Conservation (phyloP, 1,139 yeast species). For the Torulaspora pretoriensis region DNA sequence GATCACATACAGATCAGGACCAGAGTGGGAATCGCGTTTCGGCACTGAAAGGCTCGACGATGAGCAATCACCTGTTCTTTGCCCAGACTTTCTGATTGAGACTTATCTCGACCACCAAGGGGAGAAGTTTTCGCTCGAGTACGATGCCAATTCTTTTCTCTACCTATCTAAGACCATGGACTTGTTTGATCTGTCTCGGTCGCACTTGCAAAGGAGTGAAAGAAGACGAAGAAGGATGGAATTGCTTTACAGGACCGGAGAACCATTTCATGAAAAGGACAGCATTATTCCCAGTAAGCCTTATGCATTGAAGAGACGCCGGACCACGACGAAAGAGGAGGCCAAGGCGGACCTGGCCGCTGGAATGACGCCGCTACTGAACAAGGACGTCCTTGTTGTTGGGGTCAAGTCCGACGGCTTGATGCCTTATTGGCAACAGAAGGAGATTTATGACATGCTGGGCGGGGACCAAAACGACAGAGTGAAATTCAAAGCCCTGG, state of each 20-base stretch:
- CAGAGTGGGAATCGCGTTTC: slow-evolving; percentile 93
- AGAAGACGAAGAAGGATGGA: slow-evolving; percentile 42
- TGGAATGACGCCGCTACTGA: slow-evolving; percentile 62
- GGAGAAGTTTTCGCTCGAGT: slow-evolving; percentile 85
- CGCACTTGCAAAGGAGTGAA: slow-evolving; percentile 45
- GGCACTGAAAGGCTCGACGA: slow-evolving; percentile 88
- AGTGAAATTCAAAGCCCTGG: slow-evolving; percentile 58
- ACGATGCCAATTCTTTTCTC: slow-evolving; percentile 84
- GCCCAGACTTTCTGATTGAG: slow-evolving; percentile 90
- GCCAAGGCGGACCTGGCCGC: slow-evolving; percentile 54
- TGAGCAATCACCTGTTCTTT: slow-evolving; percentile 71
- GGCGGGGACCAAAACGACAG: slow-evolving; percentile 43
- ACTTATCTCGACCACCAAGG: slow-evolving; percentile 94
- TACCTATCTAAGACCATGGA: slow-evolving; percentile 95
- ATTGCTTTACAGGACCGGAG: slow-evolving; percentile 26
- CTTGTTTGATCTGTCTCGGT: slow-evolving; percentile 71
- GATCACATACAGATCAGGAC: slow-evolving; percentile 90
- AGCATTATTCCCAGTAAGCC: slow-evolving; percentile 48
- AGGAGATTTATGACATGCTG: slow-evolving; percentile 68
- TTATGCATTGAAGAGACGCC: slow-evolving; percentile 37
- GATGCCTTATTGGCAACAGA: slow-evolving; percentile 93
- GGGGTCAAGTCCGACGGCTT: slow-evolving; percentile 91
- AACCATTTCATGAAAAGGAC: slow-evolving; percentile 16
- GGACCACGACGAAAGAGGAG: slow-evolving; percentile 46
- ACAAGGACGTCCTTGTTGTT: slow-evolving; percentile 66